phyloP scores from a whole-genome alignment of 768 basidiomycete genomes.

The Leccinum olivaceopallidum region DNA sequence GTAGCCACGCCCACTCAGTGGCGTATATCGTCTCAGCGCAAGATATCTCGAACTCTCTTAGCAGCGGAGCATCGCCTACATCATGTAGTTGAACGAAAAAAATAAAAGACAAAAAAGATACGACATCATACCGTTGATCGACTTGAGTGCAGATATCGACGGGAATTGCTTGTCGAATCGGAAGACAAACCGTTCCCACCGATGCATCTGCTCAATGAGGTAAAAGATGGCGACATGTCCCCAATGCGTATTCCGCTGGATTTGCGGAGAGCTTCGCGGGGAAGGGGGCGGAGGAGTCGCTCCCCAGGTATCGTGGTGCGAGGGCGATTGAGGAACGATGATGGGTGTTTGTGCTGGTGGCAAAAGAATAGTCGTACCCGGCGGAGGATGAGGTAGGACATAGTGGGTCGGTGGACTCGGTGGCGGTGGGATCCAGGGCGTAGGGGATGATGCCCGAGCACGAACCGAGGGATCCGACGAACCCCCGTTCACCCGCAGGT shows the following conservation, averaged over 20 bases:
- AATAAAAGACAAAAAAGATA: background rate
- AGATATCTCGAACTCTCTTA: slow-evolving; percentile 78
- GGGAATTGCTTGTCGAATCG: slow-evolving; percentile 76
- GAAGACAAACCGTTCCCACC: slow-evolving; percentile 82
- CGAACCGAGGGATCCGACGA: slow-evolving; percentile 26
- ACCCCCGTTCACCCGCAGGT: slow-evolving; percentile 52
- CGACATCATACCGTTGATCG: slow-evolving; percentile 58
- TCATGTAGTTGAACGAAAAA: slow-evolving; percentile 4
- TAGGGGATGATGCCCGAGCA: slow-evolving; percentile 30
- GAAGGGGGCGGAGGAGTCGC: slow-evolving; percentile 32
- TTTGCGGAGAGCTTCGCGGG: slow-evolving; percentile 28
- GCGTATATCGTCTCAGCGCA: slow-evolving; percentile 62
- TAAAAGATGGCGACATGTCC: slow-evolving; percentile 81
- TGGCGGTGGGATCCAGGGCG: slow-evolving; percentile 33
- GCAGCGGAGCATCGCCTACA: slow-evolving; percentile 68
- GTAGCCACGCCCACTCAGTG: slow-evolving; percentile 76
- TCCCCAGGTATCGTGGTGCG: slow-evolving; percentile 41
- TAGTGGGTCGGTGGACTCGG: slow-evolving; percentile 39
- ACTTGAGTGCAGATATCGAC: slow-evolving; percentile 71
- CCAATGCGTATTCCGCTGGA: slow-evolving; percentile 65
- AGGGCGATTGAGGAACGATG: slow-evolving; percentile 46
- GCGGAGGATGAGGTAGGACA: slow-evolving; percentile 34
- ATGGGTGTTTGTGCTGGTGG: slow-evolving; percentile 45
- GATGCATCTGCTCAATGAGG: slow-evolving; percentile 75
- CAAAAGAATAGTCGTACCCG: slow-evolving; percentile 30